Percentiles rank a stretch among this genome's conserved stretches.
These are phyloP conservation scores for Spathaspora passalidarum DNA, from an alignment of 805 yeast species.

Conservation along the genomic window DNA sequence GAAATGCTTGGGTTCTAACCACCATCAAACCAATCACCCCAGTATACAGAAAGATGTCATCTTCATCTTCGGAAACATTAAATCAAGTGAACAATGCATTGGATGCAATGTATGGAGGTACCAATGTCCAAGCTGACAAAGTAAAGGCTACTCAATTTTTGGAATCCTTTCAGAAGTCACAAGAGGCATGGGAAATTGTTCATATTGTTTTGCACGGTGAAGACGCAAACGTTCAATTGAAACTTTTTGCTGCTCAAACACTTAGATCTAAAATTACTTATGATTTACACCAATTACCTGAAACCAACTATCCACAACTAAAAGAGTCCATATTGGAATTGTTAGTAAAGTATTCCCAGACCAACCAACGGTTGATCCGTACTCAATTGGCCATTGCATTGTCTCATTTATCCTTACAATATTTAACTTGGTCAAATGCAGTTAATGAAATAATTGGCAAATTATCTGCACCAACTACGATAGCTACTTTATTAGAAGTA, in stretches of 20 bases:
- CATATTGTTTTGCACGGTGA: constrained; percentile 49
- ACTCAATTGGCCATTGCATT: constrained; percentile 81
- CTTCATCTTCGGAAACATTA: constrained; percentile 4
- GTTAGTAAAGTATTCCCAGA: constrained; percentile 42
- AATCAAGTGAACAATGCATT: constrained; percentile 44
- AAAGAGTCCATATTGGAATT: constrained; percentile 65
- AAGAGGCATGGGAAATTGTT: constrained; percentile 74
- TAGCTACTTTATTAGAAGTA: constrained; percentile 62
- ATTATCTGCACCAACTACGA: constrained; percentile 38
- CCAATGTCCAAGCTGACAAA: constrained; percentile 45
- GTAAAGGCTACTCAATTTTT: constrained; percentile 52
- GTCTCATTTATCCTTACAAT: constrained; percentile 80
- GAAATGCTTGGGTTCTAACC: not conserved
- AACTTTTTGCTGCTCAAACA: constrained; percentile 89
- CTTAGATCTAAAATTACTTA: constrained; percentile 79
- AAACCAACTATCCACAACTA: constrained; percentile 52
- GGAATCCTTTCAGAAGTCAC: constrained; percentile 79
- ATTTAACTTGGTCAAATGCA: constrained; percentile 67
- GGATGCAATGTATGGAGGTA: constrained; percentile 39
- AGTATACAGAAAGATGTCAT: not conserved
- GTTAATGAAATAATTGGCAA: constrained; percentile 59
- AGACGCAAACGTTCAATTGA: constrained; percentile 49
- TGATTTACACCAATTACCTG: constrained; percentile 77
- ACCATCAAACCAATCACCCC: not conserved
- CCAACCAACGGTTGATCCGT: constrained; percentile 54